phyloP scores from a whole-genome alignment of 1,284 basidiomycete species.

The Phylloboletellus chloephorus region DNA sequence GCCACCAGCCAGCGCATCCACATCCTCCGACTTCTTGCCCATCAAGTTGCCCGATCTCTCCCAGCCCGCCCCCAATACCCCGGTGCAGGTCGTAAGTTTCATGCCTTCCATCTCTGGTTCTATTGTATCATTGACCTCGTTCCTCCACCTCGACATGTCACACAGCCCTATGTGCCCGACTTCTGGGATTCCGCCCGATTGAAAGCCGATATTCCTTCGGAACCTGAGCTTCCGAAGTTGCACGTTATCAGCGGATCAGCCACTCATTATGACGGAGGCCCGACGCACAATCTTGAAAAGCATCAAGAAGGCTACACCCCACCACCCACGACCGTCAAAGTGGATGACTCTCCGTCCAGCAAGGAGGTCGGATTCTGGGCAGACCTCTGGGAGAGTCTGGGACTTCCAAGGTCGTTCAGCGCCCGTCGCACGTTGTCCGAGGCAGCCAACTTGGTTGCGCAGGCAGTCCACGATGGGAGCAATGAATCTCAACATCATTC shows the following conservation, averaged over 20 bases:
- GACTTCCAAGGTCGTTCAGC: slow-evolving; percentile 33
- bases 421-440: slow-evolving; percentile 13
- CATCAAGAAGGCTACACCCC: slow-evolving; percentile 11
- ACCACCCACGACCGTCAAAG: slow-evolving; percentile 5
- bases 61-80: slow-evolving; percentile 37
- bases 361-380: slow-evolving; percentile 23
- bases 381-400: slow-evolving; percentile 37
- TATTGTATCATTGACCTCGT: slow-evolving; percentile 1
- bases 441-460: slow-evolving; percentile 6
- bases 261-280: slow-evolving; percentile 61
- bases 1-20: slow-evolving; percentile 16
- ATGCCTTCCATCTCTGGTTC: background rate
- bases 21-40: slow-evolving; percentile 36
- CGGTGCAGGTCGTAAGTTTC: slow-evolving; percentile 56
- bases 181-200: slow-evolving; percentile 58
- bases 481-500: slow-evolving; percentile 15
- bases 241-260: slow-evolving; percentile 64
- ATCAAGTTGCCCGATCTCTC: slow-evolving; percentile 55
- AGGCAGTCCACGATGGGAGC: slow-evolving; percentile 13
- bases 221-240: slow-evolving; percentile 51
- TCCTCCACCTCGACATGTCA: slow-evolving; percentile 5
- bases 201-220: slow-evolving; percentile 29
- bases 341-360: slow-evolving; percentile 11
- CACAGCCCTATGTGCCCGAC: slow-evolving; percentile 68
- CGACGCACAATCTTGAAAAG: slow-evolving; percentile 53